phyloP scores from a whole-genome alignment of 2,329 filamentous ascomycete genomes.

The Sarocladium kiliense region DNA sequence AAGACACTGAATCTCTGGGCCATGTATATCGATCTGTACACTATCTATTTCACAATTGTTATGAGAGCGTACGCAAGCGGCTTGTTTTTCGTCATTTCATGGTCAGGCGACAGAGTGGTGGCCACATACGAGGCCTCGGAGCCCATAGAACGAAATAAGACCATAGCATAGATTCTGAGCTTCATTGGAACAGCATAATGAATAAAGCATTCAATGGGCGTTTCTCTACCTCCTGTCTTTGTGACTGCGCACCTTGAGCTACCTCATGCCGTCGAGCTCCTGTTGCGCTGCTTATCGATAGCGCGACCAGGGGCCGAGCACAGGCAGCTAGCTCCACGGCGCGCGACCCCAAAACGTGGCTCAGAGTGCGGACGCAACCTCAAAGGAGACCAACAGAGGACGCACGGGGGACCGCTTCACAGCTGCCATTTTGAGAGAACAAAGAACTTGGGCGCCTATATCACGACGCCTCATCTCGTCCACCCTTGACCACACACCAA shows the following conservation, averaged over 20 bases:
- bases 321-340: background rate
- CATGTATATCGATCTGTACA: background rate
- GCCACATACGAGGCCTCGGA: too few relatives aligned
- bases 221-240: too few relatives aligned
- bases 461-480: background rate
- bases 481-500: background rate
- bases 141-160: too few relatives aligned
- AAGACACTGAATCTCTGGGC: background rate
- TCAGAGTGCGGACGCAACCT: background rate
- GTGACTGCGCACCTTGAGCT: background rate
- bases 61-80: too few relatives aligned
- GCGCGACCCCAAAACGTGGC: slow-evolving; percentile 2
- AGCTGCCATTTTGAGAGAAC: background rate
- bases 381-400: slow-evolving; percentile 1
- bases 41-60: background rate
- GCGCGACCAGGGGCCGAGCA: background rate
- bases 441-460: slow-evolving; percentile 1
- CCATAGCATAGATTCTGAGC: too few relatives aligned
- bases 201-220: too few relatives aligned
- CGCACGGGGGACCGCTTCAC: background rate
- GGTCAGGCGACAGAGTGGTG: too few relatives aligned
- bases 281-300: slow-evolving; percentile 5
- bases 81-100: too few relatives aligned
- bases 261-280: background rate
- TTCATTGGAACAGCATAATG: too few relatives aligned